Conservation (phyloP, 768 basidiomycete species). For the Serendipita sp. region DNA sequence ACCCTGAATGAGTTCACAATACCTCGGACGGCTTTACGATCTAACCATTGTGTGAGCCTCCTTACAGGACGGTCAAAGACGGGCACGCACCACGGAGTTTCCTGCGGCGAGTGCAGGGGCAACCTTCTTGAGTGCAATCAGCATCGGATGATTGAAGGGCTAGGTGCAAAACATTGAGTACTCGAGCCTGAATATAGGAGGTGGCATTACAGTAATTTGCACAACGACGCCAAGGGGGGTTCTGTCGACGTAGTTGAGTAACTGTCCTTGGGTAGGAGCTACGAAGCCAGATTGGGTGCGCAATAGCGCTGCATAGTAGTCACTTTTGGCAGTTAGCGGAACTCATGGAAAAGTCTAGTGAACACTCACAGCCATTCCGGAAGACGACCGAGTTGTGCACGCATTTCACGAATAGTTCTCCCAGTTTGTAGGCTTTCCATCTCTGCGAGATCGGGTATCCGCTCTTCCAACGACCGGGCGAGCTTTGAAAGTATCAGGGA, state of each 20-base stretch:
- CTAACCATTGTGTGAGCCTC: not conserved
- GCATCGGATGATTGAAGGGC: slow-evolving; percentile 82
- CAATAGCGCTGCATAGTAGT: slow-evolving; percentile 60
- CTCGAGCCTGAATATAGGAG: not conserved
- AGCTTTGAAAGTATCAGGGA: slow-evolving; percentile 49
- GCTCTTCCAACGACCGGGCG: slow-evolving; percentile 42
- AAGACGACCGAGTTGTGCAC: slow-evolving; percentile 52
- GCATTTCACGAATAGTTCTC: slow-evolving; percentile 68
- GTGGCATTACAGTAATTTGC: slow-evolving; percentile 52
- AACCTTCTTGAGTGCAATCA: slow-evolving; percentile 81
- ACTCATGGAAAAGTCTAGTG: not conserved
- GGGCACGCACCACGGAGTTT: slow-evolving; percentile 48
- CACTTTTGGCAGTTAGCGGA: slow-evolving; percentile 24
- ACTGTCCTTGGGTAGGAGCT: slow-evolving; percentile 60
- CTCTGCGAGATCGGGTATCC: slow-evolving; percentile 39
- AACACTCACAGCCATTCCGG: slow-evolving; percentile 71
- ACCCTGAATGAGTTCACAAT: not conserved
- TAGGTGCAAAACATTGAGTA: slow-evolving; percentile 15
- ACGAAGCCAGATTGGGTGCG: slow-evolving; percentile 51
- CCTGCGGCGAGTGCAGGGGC: slow-evolving; percentile 73
- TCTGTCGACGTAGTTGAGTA: slow-evolving; percentile 64
- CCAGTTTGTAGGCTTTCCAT: slow-evolving; percentile 67
- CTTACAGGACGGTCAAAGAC: not conserved
- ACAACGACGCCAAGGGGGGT: slow-evolving; percentile 78
- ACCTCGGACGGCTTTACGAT: slow-evolving; percentile 9